Conservation (phyloP, 345 rosid genomes). For the Salix viminalis region DNA sequence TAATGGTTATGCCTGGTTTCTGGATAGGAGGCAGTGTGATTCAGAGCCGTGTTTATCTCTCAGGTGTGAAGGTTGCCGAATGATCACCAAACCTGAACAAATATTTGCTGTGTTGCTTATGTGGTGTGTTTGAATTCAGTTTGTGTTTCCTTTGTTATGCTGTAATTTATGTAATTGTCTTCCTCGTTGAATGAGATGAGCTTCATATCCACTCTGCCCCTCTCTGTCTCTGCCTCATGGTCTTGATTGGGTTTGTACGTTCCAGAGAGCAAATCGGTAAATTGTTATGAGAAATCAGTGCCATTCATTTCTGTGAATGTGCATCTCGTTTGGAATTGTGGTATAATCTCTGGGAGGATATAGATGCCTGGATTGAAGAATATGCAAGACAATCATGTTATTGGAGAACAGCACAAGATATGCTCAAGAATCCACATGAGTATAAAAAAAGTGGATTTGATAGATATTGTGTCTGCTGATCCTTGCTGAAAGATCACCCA, state of each 20-base stretch:
- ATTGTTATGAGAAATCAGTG: background rate
- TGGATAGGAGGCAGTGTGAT: constrained; percentile 66
- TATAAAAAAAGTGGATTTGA: background rate
- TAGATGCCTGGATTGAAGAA: background rate
- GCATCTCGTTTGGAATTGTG: background rate
- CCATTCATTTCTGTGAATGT: background rate
- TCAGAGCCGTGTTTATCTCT: constrained; percentile 71
- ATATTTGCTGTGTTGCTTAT: background rate
- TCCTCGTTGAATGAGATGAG: constrained; percentile 9
- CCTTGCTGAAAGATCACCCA: constrained; percentile 1
- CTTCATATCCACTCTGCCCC: constrained; percentile 1
- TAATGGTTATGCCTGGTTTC: constrained; percentile 88
- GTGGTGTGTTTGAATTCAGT: constrained; percentile 10
- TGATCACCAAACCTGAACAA: constrained; percentile 14
- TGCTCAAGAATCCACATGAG: background rate
- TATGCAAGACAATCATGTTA: background rate
- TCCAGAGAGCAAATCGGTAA: background rate
- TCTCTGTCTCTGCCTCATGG: background rate
- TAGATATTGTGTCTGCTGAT: background rate
- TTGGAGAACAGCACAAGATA: background rate
- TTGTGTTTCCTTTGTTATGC: constrained; percentile 2
- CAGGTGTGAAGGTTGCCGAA: constrained; percentile 64
- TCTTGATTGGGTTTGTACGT: too few relatives aligned
- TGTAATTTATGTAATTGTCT: constrained; percentile 19
- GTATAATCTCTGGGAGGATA: background rate